Evolutionary conservation across 2,329 filamentous ascomycete species (phyloP).

Genomic region (Hymenoscyphus repandus): DNA sequence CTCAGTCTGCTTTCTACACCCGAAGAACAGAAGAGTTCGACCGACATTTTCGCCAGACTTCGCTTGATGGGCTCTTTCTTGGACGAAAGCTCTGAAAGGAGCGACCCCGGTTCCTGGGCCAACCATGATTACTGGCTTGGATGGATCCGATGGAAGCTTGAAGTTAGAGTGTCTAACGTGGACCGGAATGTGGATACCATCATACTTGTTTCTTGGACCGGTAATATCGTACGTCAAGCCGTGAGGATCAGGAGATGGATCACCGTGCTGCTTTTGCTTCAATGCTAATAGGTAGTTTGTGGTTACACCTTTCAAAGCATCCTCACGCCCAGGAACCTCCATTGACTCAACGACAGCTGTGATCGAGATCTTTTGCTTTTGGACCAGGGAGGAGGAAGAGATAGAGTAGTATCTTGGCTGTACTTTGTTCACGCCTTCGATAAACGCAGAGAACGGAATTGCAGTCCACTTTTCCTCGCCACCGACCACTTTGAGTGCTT

Average conservation of each 20-base stretch:
- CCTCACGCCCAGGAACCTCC: slow-evolving; percentile 67
- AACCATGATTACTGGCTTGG: slow-evolving; percentile 92
- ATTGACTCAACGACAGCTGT: slow-evolving; percentile 91
- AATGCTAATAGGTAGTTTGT: slow-evolving; percentile 95
- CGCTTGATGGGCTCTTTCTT: slow-evolving; percentile 83
- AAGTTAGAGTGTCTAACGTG: slow-evolving; percentile 98
- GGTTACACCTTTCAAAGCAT: slow-evolving; percentile 84
- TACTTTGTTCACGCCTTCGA: slow-evolving; percentile 90
- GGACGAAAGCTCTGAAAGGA: slow-evolving; percentile 91
- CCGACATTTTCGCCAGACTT: slow-evolving; percentile 78
- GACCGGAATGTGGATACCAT: slow-evolving; percentile 89
- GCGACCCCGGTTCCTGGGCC: slow-evolving; percentile 95
- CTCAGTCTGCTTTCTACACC: slow-evolving; percentile 80
- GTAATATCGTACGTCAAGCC: slow-evolving; percentile 80
- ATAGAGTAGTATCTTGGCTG: slow-evolving; percentile 99
- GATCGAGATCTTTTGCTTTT: slow-evolving; percentile 91
- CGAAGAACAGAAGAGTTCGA: slow-evolving; percentile 87
- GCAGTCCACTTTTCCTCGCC: slow-evolving; percentile 73
- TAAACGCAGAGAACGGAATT: slow-evolving; percentile 89
- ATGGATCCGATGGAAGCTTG: slow-evolving; percentile 92
- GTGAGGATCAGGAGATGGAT: slow-evolving; percentile 74
- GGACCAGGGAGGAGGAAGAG: slow-evolving; percentile 89
- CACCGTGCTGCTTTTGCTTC: slow-evolving; percentile 94
- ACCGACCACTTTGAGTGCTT: slow-evolving; percentile 69
- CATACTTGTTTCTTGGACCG: slow-evolving; percentile 94